Evolutionary conservation across 179 eudicot genomes (phyloP), one percentile per base, ranked within the genome.

Genomic region (Vitellaria paradoxa): DNA sequence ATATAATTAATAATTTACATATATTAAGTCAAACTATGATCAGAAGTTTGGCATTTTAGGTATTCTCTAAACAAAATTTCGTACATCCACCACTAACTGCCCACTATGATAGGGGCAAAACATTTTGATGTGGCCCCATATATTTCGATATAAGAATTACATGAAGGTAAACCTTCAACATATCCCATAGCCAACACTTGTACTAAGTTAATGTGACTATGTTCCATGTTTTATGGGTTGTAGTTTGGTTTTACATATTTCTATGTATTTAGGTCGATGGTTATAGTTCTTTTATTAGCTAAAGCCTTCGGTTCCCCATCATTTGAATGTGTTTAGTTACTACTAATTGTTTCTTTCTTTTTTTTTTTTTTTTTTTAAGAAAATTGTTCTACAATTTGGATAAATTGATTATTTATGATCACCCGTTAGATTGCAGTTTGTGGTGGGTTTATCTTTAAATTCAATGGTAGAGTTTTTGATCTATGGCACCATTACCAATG

Each of bases 321-420:
- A 49, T 14, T 74, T 67, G 9, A 7, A 20, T 62, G 65, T 21
- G 11, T 57, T 75, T 57, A 47, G 14, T 65, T 52, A 56, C 78
- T 50, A 7, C 17, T 78, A 10, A 46, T 60, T 20, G 4, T 64
- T 30, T 30, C 1, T 49, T 73, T 63, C 37, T n/a, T n/a, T n/a
- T n/a, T n/a, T 71, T 65, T 70, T 55, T 15, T 52, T 73, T 77
- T 84, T 75, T 81, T n/a, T n/a, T 75, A 82, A 96, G 91, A 98
- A 88, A 83, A 63, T 74, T 96, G 81, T 84, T 96, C 77, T 84
- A 12, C 81, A 86, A 88, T 83, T 81, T 96, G 88, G 99, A 96
- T 87, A 85, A 68, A 46, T 59, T 89, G 77, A 83, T 87, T 83
- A 80, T 89, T 72, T 93, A 93, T 87, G 97, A 91, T 76, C 90